These are phyloP conservation scores for Candida neerlandica DNA, from an alignment of 1,139 yeast genomes.

Conservation along the genomic window DNA sequence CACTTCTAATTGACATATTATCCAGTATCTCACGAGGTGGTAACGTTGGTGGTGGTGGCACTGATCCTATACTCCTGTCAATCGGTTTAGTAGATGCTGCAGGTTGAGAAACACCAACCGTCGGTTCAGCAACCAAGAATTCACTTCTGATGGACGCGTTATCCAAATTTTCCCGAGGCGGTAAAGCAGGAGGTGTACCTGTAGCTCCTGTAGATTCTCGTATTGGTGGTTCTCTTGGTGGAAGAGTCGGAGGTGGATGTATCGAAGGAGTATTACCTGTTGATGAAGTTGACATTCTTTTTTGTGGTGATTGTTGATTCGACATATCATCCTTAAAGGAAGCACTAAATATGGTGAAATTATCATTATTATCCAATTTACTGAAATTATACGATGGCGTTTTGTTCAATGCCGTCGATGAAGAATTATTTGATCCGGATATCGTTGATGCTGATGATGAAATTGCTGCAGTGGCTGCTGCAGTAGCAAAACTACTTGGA, in stretches of 20 bases:
- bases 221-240: not conserved
- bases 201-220: not conserved
- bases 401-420: conserved; percentile 1
- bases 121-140: no score
- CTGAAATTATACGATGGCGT: conserved; percentile 22
- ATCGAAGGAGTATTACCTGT: not conserved
- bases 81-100: no score
- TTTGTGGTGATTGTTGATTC: not conserved
- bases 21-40: conserved; percentile 8
- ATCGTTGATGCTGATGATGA: not conserved
- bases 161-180: no score
- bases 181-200: no score
- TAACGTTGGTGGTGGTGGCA: conserved; percentile 1
- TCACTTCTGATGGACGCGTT: no score
- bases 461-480: conserved; percentile 5
- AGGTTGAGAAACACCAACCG: no score
- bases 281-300: not conserved
- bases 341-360: not conserved
- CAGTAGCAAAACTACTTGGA: conserved; percentile 3
- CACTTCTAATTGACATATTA: conserved; percentile 11
- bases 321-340: not conserved
- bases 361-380: conserved; percentile 8
- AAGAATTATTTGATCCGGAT: not conserved
- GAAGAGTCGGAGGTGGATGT: not conserved
- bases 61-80: not conserved